These are phyloP conservation scores for Colletotrichum orchidophilum DNA, from an alignment of 2,329 filamentous ascomycete species.

Conservation along the genomic window DNA sequence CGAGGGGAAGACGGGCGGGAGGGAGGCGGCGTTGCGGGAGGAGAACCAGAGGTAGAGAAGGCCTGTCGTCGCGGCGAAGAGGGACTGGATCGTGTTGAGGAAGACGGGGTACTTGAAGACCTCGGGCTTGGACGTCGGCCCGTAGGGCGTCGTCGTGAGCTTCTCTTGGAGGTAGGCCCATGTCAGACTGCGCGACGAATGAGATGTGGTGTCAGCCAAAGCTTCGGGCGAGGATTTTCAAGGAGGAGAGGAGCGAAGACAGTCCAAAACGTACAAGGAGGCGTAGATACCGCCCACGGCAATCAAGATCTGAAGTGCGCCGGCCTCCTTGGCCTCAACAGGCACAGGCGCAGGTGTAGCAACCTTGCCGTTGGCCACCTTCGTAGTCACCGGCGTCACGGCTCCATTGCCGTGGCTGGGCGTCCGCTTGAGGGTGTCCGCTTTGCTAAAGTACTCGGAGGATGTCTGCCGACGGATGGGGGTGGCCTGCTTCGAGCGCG, in stretches of 20 bases:
- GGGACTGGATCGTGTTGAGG: constrained; percentile 94
- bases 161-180: constrained; percentile 98
- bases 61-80: constrained; percentile 85
- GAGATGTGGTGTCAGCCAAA: not conserved
- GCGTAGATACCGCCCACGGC: constrained; percentile 97
- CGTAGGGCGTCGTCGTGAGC: constrained; percentile 92
- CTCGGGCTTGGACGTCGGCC: constrained; percentile 69
- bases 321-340: constrained; percentile 59
- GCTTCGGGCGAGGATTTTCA: not conserved
- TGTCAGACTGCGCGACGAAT: constrained; percentile 77
- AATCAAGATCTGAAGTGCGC: constrained; percentile 79
- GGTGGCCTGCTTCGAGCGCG: constrained; percentile 73
- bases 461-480: constrained; percentile 73
- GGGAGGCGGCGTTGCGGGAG: constrained; percentile 59
- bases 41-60: constrained; percentile 80
- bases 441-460: constrained; percentile 70
- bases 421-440: constrained; percentile 45
- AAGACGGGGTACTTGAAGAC: constrained; percentile 95
- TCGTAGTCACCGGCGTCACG: constrained; percentile 28
- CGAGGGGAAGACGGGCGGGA: constrained; percentile 80
- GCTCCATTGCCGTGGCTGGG: constrained; percentile 42
- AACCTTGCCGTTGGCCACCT: constrained; percentile 42
- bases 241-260: not conserved
- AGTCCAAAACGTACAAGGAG: constrained; percentile 76
- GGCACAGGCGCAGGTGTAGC: constrained; percentile 28